Evolutionary conservation across 768 basidiomycete genomes (phyloP), one percentile per base, ranked within the genome.

Genomic region (Naganishia randhawae): DNA sequence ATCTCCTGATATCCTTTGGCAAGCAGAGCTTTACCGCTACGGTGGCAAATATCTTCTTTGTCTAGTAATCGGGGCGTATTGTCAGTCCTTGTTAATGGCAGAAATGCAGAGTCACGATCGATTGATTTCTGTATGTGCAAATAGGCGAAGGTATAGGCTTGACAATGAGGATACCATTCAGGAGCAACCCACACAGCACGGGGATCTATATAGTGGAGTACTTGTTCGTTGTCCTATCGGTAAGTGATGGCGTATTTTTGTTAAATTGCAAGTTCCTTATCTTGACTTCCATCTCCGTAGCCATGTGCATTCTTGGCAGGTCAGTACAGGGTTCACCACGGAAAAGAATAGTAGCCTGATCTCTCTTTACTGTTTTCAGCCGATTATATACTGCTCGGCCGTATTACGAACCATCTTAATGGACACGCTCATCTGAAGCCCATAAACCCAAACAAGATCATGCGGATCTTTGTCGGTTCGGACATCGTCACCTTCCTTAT

Each of bases 281-380:
- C 9, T 27, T 13, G 25, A 31, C 2, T 19, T 5, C 11, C 31
- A 14, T 41, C n/a, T 31, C 17, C 19, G 7, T 53, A 75, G 72
- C 78, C 78, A 17, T 80, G 78, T 35, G 77, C 78, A 3, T 78
- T 80, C 72, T 57, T 80, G 9, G 78, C 78, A n/a, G 67, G 67
- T 63, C 39, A 33, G 61, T 63, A 10, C 10, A 7, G 17, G 27
- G 33, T 29, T 39, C 33, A 17, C 17, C 13, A 29, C 9, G 25
- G 1, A 14, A 9, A 16, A 3, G 2, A 50, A 5, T 19, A n/a
- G 3, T 19, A n/a, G 3, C 19, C 37, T 39, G 41, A 33, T 39
- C 48, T 6, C 22, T 29, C 14, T 22, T 41, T 9, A 19, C 3
- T 22, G 0, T 4, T 31, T 19, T 0, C 50, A 29, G 77, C 72